Conservation (phyloP, 73 alveolate species). For the Tetrahymena thermophila region DNA sequence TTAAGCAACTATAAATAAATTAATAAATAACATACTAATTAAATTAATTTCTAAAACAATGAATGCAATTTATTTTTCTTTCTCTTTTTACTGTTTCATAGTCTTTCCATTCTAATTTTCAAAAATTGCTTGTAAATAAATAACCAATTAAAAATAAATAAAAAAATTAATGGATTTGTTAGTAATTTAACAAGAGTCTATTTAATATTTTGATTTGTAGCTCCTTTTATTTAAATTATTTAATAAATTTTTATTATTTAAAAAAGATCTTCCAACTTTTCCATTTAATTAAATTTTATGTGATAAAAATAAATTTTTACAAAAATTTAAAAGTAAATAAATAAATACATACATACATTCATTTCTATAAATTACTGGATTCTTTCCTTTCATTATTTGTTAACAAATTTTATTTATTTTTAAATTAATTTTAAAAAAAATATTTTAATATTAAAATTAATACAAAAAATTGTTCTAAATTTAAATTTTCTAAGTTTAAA, state of each 20-base stretch:
- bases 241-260: neutral
- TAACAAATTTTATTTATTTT: no score
- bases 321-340: no score
- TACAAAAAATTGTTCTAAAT: no score
- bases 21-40: neutral
- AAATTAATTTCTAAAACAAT: no score
- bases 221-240: neutral
- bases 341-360: no score
- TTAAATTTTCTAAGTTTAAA: no score
- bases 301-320: neutral
- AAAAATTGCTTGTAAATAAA: neutral
- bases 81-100: neutral
- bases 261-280: neutral
- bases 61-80: neutral
- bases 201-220: neutral
- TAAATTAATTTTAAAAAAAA: no score
- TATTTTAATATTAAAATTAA: no score
- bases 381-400: neutral
- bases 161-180: neutral
- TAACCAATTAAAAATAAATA: neutral
- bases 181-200: neutral
- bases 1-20: neutral
- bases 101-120: neutral
- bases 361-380: neutral
- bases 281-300: neutral